Conservation (phyloP, 2,329 filamentous ascomycete species). For the Clathrospora elynae region DNA sequence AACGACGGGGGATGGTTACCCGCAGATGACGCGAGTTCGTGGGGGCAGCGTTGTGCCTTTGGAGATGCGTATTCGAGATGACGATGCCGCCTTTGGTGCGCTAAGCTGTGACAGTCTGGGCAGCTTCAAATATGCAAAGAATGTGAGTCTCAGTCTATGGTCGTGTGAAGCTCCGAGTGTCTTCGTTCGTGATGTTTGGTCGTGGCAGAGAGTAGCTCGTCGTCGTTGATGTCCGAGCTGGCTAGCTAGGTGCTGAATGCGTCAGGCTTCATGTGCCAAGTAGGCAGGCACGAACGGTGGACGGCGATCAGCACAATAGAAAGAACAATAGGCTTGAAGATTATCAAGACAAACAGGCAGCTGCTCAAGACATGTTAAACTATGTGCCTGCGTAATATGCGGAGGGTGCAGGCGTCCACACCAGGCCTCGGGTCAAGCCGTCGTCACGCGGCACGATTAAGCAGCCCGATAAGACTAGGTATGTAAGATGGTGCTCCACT, state of each 20-base stretch:
- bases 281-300: not conserved
- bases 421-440: too few relatives aligned
- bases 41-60: conserved; percentile 30
- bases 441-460: too few relatives aligned
- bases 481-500: too few relatives aligned
- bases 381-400: too few relatives aligned
- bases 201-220: conserved; percentile 11
- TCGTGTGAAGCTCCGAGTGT: not conserved
- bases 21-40: conserved; percentile 39
- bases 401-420: too few relatives aligned
- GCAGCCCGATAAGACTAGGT: too few relatives aligned
- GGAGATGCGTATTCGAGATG: conserved; percentile 17
- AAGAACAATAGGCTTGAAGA: too few relatives aligned
- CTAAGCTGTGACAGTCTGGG: not conserved
- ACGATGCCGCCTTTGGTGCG: conserved; percentile 26
- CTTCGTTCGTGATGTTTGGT: conserved; percentile 5
- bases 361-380: too few relatives aligned
- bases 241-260: not conserved
- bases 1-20: conserved; percentile 46
- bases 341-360: too few relatives aligned
- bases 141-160: too few relatives aligned
- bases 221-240: too few relatives aligned
- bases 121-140: conserved; percentile 6
- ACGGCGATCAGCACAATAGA: too few relatives aligned
- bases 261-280: conserved; percentile 4